Evolutionary conservation across 495 filamentous ascomycete species (phyloP).

Genomic region (Podospora conica): DNA sequence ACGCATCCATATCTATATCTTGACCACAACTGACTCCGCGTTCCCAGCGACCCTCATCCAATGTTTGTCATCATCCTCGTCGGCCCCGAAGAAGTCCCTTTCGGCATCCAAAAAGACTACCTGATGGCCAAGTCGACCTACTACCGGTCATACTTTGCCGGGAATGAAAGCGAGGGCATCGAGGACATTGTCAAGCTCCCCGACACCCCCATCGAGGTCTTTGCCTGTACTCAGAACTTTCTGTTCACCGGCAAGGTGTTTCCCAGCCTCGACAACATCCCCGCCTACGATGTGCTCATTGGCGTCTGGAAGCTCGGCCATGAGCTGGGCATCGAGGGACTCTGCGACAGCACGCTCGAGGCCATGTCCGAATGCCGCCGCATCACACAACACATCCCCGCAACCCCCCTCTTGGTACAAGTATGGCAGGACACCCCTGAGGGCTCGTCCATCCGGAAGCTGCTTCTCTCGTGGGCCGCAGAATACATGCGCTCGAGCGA

Average conservation of each 20-base stretch:
- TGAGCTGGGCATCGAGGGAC: constrained; percentile 45
- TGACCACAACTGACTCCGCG: constrained; percentile 6
- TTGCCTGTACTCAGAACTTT: constrained; percentile 47
- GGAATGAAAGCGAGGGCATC: constrained; percentile 25
- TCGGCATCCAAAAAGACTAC: constrained; percentile 50
- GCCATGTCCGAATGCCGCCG: constrained; percentile 46
- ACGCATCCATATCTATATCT: neutral
- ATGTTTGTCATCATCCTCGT: constrained; percentile 47
- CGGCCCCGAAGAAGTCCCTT: constrained; percentile 44
- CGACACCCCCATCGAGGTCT: constrained; percentile 39
- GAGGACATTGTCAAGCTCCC: constrained; percentile 45
- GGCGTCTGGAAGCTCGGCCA: constrained; percentile 48
- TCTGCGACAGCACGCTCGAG: constrained; percentile 46
- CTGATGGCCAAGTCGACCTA: constrained; percentile 44
- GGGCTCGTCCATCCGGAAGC: constrained; percentile 46
- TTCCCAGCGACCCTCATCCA: constrained; percentile 43
- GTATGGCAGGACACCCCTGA: constrained; percentile 51
- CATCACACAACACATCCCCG: constrained; percentile 43
- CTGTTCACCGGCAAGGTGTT: constrained; percentile 45
- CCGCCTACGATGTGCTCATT: constrained; percentile 45
- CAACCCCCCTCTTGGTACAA: constrained; percentile 46
- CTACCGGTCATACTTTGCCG: constrained; percentile 39
- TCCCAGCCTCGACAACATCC: constrained; percentile 31
- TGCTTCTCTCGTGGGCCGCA: constrained; percentile 50
- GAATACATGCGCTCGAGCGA: constrained; percentile 50